Percentiles rank a stretch among this genome's conserved stretches.
phyloP scores from a whole-genome alignment of 2,329 filamentous ascomycete genomes.

The Fusarium sp. region DNA sequence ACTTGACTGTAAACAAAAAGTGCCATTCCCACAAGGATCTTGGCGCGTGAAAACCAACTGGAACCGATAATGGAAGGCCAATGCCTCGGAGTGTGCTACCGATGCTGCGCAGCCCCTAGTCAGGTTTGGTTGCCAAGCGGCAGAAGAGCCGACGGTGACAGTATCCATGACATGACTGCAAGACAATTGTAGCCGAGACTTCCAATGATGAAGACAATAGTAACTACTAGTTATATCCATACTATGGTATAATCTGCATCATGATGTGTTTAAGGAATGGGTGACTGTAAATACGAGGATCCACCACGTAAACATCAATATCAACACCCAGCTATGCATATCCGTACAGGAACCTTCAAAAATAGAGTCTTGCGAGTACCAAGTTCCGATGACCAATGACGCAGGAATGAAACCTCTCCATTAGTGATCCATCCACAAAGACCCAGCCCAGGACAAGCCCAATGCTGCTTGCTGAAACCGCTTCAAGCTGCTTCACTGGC shows the following conservation, averaged over 20 bases:
- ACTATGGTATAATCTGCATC: neutral
- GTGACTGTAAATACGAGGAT: constrained; percentile 11
- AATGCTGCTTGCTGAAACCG: constrained; percentile 37
- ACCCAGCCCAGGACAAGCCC: constrained; percentile 1
- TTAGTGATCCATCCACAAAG: constrained; percentile 24
- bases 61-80: constrained; percentile 12
- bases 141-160: constrained; percentile 13
- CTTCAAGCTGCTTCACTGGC: constrained; percentile 13
- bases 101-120: constrained; percentile 10
- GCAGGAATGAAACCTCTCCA: constrained; percentile 40
- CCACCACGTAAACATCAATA: constrained; percentile 16
- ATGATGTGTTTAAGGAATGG: constrained; percentile 7
- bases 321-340: constrained; percentile 20
- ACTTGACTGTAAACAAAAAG: neutral
- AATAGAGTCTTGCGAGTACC: constrained; percentile 23
- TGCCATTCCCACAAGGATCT: neutral
- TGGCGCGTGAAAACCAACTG: constrained; percentile 5
- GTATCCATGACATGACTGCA: constrained; percentile 14
- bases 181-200: neutral
- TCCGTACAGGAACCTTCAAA: neutral
- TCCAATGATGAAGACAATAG: neutral
- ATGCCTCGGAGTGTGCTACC: constrained; percentile 12
- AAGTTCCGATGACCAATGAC: constrained; percentile 35
- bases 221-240: neutral
- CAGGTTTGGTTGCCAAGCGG: constrained; percentile 32